These are phyloP conservation scores for Pythium brassicae DNA, from an alignment of 352 stramenopile genomes.

Conservation along the genomic window DNA sequence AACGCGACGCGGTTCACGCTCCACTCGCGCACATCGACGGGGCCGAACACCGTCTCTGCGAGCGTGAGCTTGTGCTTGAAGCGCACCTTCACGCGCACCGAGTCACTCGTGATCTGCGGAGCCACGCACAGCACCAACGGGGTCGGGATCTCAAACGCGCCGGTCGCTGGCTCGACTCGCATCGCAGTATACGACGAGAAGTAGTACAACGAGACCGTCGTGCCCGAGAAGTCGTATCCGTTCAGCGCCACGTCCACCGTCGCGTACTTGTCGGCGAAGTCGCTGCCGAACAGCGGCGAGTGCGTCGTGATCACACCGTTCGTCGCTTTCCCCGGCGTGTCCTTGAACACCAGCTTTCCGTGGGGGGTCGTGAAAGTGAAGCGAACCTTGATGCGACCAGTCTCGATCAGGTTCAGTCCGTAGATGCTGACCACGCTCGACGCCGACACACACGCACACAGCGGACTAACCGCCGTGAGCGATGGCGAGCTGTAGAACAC, in stretches of 20 bases:
- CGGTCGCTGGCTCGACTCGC: conserved; percentile 38
- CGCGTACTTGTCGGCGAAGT: conserved; percentile 42
- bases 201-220: conserved; percentile 40
- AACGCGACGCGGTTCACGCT: conserved; percentile 34
- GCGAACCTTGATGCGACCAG: conserved; percentile 64
- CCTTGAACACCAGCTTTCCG: conserved; percentile 28
- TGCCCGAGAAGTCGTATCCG: conserved; percentile 59
- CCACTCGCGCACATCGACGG: conserved; percentile 35
- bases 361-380: conserved; percentile 34
- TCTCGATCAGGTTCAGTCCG: conserved; percentile 72
- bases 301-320: conserved; percentile 48
- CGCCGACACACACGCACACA: conserved; percentile 48
- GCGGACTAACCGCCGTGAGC: conserved; percentile 45
- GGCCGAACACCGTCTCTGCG: conserved; percentile 25
- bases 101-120: conserved; percentile 43
- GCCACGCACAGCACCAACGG: conserved; percentile 30
- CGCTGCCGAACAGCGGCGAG: conserved; percentile 41
- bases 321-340: conserved; percentile 25
- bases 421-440: conserved; percentile 50
- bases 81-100: conserved; percentile 34
- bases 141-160: conserved; percentile 59
- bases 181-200: conserved; percentile 47
- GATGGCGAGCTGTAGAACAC: conserved; percentile 70
- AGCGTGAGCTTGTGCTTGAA: conserved; percentile 21
- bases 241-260: conserved; percentile 63